Evolutionary conservation across 2,329 filamentous ascomycete genomes (phyloP).

Genomic region (Trichoderma oligosporum): DNA sequence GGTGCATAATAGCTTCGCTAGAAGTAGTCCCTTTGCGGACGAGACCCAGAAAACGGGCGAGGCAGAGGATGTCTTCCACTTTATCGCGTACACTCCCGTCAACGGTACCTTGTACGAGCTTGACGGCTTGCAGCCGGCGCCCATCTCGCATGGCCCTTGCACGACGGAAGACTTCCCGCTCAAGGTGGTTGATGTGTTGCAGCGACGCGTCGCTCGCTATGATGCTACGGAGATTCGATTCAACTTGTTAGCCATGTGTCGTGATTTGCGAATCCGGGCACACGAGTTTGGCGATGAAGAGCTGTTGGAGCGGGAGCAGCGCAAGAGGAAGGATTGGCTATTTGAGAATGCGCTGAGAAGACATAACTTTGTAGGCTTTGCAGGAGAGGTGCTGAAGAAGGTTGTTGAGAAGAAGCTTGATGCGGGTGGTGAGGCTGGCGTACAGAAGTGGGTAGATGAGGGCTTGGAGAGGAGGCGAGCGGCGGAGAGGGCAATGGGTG

Average conservation of each 20-base stretch:
- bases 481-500: constrained; percentile 36
- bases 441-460: constrained; percentile 69
- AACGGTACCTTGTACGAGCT: constrained; percentile 84
- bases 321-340: constrained; percentile 80
- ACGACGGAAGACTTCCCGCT: constrained; percentile 66
- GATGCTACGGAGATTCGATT: constrained; percentile 86
- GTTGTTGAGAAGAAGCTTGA: constrained; percentile 73
- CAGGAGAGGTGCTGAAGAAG: constrained; percentile 82
- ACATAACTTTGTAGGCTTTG: constrained; percentile 96
- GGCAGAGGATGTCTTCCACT: constrained; percentile 92
- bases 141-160: constrained; percentile 82
- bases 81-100: constrained; percentile 88
- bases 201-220: constrained; percentile 78
- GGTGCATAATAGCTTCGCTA: constrained; percentile 87
- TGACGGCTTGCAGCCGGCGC: constrained; percentile 88
- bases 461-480: constrained; percentile 54
- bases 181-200: constrained; percentile 81
- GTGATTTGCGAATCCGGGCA: constrained; percentile 74
- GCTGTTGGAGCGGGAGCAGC: constrained; percentile 71
- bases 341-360: constrained; percentile 91
- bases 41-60: constrained; percentile 69
- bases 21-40: constrained; percentile 85
- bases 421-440: constrained; percentile 60
- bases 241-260: constrained; percentile 89
- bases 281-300: constrained; percentile 79